A percentile compares a stretch with the other conserved stretches of the same genome.
Evolutionary conservation across 139 green algal species (phyloP).

Genomic region (Chlorella sp.): DNA sequence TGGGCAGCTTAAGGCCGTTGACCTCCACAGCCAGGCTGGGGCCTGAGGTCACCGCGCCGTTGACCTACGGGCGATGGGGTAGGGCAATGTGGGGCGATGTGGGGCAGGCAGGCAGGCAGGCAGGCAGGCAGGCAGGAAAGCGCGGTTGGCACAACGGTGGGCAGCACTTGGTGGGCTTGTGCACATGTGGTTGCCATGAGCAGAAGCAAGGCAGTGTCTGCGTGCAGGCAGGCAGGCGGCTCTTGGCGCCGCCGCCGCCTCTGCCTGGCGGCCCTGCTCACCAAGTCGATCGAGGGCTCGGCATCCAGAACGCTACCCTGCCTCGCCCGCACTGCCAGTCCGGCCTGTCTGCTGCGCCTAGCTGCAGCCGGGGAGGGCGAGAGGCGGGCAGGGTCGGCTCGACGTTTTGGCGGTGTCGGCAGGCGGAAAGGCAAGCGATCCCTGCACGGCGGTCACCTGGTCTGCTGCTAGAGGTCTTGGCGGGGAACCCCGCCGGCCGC

Average conservation of each 20-base stretch:
- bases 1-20: conserved; percentile 93
- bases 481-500: no score
- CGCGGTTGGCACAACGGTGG: not conserved
- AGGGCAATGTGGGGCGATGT: not conserved
- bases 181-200: not conserved
- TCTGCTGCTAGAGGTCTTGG: not conserved
- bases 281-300: conserved; percentile 11
- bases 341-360: not conserved
- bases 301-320: not conserved
- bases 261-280: not conserved
- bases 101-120: not conserved
- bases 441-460: not conserved
- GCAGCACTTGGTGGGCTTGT: not conserved
- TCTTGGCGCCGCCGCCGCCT: not conserved
- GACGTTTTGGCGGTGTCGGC: no score
- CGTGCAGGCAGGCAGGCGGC: not conserved
- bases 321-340: not conserved
- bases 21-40: conserved; percentile 84
- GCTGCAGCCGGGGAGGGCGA: not conserved
- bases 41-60: conserved; percentile 62
- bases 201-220: not conserved
- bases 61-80: not conserved
- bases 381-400: not conserved
- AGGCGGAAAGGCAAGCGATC: no score
- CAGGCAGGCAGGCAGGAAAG: not conserved